Percentiles rank a stretch among this genome's conserved stretches.
Conservation (phyloP, 306 rosid species). For the Arachis hypogaea region DNA sequence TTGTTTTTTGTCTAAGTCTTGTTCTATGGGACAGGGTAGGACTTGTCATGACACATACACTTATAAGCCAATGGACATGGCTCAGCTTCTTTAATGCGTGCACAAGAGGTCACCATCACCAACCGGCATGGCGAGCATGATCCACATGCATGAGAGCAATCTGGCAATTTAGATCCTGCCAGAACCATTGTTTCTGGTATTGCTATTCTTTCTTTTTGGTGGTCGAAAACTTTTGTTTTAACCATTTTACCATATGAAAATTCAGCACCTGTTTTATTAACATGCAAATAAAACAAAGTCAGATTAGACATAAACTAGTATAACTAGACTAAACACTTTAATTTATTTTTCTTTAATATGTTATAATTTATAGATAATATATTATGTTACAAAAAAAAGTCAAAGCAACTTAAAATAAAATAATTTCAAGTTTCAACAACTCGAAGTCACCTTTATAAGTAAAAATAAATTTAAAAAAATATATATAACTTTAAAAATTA, state of each 20-base stretch:
- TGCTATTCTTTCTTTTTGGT: constrained; percentile 30
- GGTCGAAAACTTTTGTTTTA: not conserved
- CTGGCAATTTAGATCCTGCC: constrained; percentile 82
- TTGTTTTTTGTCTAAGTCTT: not conserved
- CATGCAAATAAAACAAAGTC: not conserved
- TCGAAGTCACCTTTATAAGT: too few species aligned
- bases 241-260: not conserved
- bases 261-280: constrained; percentile 10
- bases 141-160: constrained; percentile 87
- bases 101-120: constrained; percentile 82
- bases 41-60: constrained; percentile 87
- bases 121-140: constrained; percentile 77
- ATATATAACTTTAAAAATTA: too few species aligned
- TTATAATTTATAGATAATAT: too few species aligned
- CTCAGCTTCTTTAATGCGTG: constrained; percentile 72
- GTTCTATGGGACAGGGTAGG: constrained; percentile 74
- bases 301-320: not conserved
- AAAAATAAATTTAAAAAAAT: too few species aligned
- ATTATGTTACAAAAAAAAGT: too few species aligned
- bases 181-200: constrained; percentile 51
- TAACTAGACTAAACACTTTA: not conserved
- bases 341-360: too few species aligned
- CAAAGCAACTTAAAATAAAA: too few species aligned
- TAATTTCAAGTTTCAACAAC: too few species aligned
- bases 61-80: constrained; percentile 96